phyloP scores from a whole-genome alignment of 2,329 filamentous ascomycete species.

The Scedosporium apiospermum region DNA sequence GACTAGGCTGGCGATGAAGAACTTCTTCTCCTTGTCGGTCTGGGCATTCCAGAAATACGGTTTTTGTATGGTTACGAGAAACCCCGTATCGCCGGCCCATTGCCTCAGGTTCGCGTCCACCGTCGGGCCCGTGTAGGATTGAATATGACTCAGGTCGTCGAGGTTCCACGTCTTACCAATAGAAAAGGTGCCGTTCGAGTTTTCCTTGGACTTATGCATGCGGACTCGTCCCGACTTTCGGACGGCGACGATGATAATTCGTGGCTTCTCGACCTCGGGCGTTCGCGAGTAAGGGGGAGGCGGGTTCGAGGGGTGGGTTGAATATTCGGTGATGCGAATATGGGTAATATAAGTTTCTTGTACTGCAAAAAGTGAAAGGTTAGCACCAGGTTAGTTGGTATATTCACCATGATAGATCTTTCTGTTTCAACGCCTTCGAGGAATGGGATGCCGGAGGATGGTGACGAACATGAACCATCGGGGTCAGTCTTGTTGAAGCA shows the following conservation, averaged over 20 bases:
- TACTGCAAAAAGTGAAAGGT: slow-evolving; percentile 33
- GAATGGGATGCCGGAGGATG: not conserved
- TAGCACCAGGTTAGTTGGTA: not conserved
- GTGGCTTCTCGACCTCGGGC: slow-evolving; percentile 70
- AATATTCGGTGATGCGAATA: slow-evolving; percentile 83
- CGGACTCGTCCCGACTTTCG: slow-evolving; percentile 85
- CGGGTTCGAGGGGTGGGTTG: slow-evolving; percentile 69
- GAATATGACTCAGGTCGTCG: slow-evolving; percentile 76
- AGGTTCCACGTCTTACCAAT: slow-evolving; percentile 98
- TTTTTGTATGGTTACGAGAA: slow-evolving; percentile 81
- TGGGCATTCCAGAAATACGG: slow-evolving; percentile 96
- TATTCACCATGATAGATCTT: too few relatives aligned
- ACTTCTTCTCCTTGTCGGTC: slow-evolving; percentile 93
- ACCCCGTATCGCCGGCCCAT: slow-evolving; percentile 78
- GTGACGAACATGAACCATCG: slow-evolving; percentile 68
- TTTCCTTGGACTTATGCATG: slow-evolving; percentile 95
- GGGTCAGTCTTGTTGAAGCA: slow-evolving; percentile 87
- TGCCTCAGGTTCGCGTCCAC: slow-evolving; percentile 51
- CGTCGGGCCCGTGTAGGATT: slow-evolving; percentile 63
- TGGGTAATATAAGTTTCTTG: slow-evolving; percentile 97
- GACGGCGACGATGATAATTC: slow-evolving; percentile 88
- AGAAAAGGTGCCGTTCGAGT: slow-evolving; percentile 85
- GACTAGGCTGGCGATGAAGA: slow-evolving; percentile 91
- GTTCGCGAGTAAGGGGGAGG: slow-evolving; percentile 68
- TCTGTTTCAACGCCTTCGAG: not conserved